Base-by-base conservation (phyloP, 2,329 filamentous ascomycete genomes). In the Fusarium stilboides region DNA sequence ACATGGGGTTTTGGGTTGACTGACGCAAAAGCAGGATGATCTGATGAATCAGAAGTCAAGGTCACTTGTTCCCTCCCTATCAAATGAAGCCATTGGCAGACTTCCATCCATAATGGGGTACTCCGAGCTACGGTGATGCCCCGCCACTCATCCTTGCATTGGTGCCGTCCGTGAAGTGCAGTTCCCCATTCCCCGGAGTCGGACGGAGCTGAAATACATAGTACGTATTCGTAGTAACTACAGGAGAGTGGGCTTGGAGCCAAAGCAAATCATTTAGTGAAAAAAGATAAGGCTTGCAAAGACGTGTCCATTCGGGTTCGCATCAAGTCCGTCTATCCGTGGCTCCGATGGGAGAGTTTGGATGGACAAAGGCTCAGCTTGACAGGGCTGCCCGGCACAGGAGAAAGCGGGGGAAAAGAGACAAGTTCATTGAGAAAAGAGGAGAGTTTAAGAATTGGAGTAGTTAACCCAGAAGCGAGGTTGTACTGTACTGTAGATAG, bases 201-300 rank as follows among this genome's bases (percentile, higher is more conserved):
- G 44, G 49, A 72, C 71, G 71, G 66, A 73, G 66, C 69, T 74
- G 66, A 59, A 66, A 36, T 37, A n/a, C 36, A n/a, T n/a, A n/a
- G n/a, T n/a, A n/a, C n/a, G n/a, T n/a, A n/a, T n/a, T n/a, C n/a
- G n/a, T n/a, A n/a, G n/a, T n/a, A n/a, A n/a, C 26, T 28, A 20
- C 40, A 43, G 17, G 22, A 31, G 26, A 62, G 50, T 44, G 67
- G 67, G 62, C 57, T 70, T 49, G 45, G 26, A 50, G 40, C 43
- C 45, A 55, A 45, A 46, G 42, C 44, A 42, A 24, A 28, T 36
- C 37, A 50, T 44, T 45, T 17, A 43, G 28, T 13, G 22, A 40
- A 8, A 14, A 52, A 31, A 49, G 33, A 50, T 31, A 60, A 64
- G 36, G 37, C 33, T 44, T 57, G 36, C 54, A 43, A 36, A 28